Conservation (phyloP, 2,329 filamentous ascomycete genomes). For the Arthrobotrys sinensis region DNA sequence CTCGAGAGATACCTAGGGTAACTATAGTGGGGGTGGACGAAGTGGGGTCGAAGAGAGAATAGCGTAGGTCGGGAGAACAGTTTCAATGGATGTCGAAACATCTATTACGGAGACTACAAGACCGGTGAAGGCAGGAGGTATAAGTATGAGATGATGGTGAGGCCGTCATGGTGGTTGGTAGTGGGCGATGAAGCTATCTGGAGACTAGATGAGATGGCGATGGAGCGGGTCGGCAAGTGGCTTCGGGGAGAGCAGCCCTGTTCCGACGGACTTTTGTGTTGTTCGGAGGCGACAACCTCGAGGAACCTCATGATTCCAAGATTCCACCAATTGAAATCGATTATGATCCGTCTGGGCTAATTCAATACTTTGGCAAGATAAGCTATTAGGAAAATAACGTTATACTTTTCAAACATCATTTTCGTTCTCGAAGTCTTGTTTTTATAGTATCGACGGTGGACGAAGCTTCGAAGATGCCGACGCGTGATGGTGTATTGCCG, state of each 20-base stretch:
- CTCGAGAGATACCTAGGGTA: background rate
- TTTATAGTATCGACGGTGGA: too few relatives aligned
- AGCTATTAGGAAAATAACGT: too few relatives aligned
- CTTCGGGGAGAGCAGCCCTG: slow-evolving; percentile 32
- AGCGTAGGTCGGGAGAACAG: slow-evolving; percentile 1
- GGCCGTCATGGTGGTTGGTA: background rate
- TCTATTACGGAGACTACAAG: slow-evolving; percentile 13
- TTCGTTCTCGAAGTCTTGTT: too few relatives aligned
- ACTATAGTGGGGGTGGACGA: background rate
- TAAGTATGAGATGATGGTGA: background rate
- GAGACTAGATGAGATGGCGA: background rate
- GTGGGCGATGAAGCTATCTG: background rate
- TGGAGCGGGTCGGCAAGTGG: slow-evolving; percentile 35
- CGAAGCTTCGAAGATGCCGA: too few relatives aligned
- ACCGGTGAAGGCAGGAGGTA: background rate
- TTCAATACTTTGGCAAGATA: too few relatives aligned
- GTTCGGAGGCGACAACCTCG: slow-evolving; percentile 12
- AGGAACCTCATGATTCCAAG: too few relatives aligned
- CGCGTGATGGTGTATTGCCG: too few relatives aligned
- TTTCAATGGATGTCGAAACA: slow-evolving; percentile 42
- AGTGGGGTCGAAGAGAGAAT: background rate
- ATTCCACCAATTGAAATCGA: slow-evolving; percentile 6
- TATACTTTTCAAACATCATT: too few relatives aligned
- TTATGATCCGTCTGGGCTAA: too few relatives aligned
- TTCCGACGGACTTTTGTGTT: slow-evolving; percentile 43